These are phyloP conservation scores for Euphorbia neoarborescens DNA, from an alignment of 441 rosid species.

Conservation along the genomic window DNA sequence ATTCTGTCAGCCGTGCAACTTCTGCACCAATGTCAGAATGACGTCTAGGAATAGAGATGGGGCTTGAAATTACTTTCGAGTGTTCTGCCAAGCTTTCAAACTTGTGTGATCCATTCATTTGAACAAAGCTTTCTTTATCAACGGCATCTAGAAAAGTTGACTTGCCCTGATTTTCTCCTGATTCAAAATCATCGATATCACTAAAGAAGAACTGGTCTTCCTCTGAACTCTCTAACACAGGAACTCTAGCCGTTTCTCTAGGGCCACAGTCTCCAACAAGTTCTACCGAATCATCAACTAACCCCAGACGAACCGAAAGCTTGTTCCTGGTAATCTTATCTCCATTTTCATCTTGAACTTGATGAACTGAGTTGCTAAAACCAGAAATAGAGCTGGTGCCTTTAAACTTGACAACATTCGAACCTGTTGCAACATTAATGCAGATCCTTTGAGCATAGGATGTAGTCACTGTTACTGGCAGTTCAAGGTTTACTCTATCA, in stretches of 20 bases:
- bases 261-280: slow-evolving; percentile 23
- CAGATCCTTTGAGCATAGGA: slow-evolving; percentile 18
- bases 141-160: slow-evolving; percentile 24
- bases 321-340: slow-evolving; percentile 20
- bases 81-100: slow-evolving; percentile 24
- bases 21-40: slow-evolving; percentile 25
- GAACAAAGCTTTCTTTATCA: slow-evolving; percentile 23
- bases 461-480: slow-evolving; percentile 18
- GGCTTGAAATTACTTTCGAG: slow-evolving; percentile 33
- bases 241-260: slow-evolving; percentile 26
- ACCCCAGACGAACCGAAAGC: slow-evolving; percentile 23
- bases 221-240: slow-evolving; percentile 41
- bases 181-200: slow-evolving; percentile 48
- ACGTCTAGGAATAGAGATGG: slow-evolving; percentile 43
- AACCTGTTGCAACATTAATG: slow-evolving; percentile 22
- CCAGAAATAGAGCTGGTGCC: slow-evolving; percentile 24
- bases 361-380: slow-evolving; percentile 25
- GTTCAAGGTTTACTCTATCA: slow-evolving; percentile 21
- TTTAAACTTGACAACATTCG: slow-evolving; percentile 25
- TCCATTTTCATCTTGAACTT: slow-evolving; percentile 23
- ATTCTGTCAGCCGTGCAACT: slow-evolving; percentile 39
- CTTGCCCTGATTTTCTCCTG: slow-evolving; percentile 21
- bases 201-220: slow-evolving; percentile 73
- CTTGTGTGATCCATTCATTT: slow-evolving; percentile 23
- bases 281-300: slow-evolving; percentile 25